A percentile compares a stretch with the other conserved stretches of the same genome.
phyloP scores from a whole-genome alignment of 78 protist species.

The Isochrysis galbana region DNA sequence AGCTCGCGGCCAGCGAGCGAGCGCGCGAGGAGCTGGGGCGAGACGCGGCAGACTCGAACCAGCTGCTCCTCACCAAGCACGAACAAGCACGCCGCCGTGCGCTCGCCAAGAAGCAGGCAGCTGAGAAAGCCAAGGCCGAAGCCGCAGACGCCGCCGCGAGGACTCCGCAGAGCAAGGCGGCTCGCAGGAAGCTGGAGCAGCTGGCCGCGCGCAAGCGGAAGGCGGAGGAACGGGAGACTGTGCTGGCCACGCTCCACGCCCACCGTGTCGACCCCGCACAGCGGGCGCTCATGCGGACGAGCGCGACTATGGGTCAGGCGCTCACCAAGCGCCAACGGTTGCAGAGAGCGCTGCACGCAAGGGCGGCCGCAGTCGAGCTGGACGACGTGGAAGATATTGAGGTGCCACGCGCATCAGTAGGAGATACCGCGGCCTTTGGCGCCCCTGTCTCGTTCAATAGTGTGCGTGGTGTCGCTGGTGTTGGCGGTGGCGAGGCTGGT shows the following conservation, averaged over 20 bases:
- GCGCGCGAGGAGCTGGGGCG: background rate
- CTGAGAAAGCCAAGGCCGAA: background rate
- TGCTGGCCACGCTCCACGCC: background rate
- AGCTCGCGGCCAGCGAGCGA: too few relatives aligned
- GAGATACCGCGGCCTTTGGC: background rate
- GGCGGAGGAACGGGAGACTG: background rate
- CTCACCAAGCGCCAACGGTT: constrained; percentile 10
- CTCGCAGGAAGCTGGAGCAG: background rate
- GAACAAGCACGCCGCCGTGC: background rate
- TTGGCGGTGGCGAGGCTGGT: background rate
- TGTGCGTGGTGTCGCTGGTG: too few relatives aligned
- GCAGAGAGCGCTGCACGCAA: constrained; percentile 32
- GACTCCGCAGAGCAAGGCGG: background rate
- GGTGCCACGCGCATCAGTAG: background rate
- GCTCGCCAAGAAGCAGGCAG: background rate
- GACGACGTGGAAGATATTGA: background rate
- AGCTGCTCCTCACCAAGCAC: background rate
- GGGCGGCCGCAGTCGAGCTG: background rate
- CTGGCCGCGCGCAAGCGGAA: background rate
- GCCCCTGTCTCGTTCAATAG: too few relatives aligned
- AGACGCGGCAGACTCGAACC: background rate
- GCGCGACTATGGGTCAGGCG: background rate
- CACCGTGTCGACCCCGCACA: background rate
- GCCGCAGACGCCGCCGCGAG: background rate
- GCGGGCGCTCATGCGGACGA: background rate